phyloP scores from a whole-genome alignment of 805 yeast species.

The Sugiyamaella lignohabitans region DNA sequence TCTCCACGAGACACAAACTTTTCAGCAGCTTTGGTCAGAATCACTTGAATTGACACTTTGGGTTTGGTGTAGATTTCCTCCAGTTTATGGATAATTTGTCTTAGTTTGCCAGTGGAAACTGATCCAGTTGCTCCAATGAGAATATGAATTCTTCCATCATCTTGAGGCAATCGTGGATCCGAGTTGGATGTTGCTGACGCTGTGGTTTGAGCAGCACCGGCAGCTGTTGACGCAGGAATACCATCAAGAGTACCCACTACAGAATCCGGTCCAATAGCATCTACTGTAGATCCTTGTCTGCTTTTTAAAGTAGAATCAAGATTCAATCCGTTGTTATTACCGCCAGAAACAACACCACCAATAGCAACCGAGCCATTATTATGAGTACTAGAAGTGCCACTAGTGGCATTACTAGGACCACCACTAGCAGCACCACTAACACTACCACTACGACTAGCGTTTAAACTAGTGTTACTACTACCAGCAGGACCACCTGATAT shows the following conservation, averaged over 20 bases:
- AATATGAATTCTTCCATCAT: slow-evolving; percentile 83
- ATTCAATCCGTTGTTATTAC: not conserved
- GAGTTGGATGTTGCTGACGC: slow-evolving; percentile 33
- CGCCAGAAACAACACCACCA: not conserved
- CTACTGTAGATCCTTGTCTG: not conserved
- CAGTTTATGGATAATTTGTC: slow-evolving; percentile 69
- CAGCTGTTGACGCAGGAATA: not conserved
- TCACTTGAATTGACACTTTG: slow-evolving; percentile 74
- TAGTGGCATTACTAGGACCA: not conserved
- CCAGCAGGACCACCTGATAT: too few relatives aligned
- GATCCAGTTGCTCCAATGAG: slow-evolving; percentile 86
- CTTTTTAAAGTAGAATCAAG: not conserved
- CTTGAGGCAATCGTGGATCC: slow-evolving; percentile 64
- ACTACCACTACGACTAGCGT: not conserved
- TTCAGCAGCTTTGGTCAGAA: slow-evolving; percentile 79
- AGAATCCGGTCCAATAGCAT: too few relatives aligned
- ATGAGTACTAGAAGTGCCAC: slow-evolving; percentile 2
- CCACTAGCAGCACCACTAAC: not conserved
- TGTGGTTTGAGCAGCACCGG: not conserved
- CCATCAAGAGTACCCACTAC: not conserved
- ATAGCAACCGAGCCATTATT: too few relatives aligned
- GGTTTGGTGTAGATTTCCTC: slow-evolving; percentile 72
- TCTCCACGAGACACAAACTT: slow-evolving; percentile 60
- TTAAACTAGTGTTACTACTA: not conserved
- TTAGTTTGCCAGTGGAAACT: slow-evolving; percentile 74